Evolutionary conservation across 805 yeast species (phyloP).

Genomic region (Candida tibetensis): DNA sequence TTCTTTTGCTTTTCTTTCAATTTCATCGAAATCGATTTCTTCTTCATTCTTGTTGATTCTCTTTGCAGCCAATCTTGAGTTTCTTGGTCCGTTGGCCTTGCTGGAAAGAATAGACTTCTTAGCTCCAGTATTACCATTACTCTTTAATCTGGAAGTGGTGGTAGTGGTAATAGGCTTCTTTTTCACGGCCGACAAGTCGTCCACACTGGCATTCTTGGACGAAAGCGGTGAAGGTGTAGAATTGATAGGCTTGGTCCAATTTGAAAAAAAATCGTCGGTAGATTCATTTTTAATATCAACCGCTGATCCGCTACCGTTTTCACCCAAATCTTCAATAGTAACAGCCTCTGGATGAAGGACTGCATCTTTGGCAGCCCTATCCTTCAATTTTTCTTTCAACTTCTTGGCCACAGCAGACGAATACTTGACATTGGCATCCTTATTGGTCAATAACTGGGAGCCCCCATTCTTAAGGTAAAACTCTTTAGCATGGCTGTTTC

Average conservation of each 20-base stretch:
- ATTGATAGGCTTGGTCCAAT: conserved; percentile 80
- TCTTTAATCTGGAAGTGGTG: conserved; percentile 24
- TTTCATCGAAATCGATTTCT: conserved; percentile 56
- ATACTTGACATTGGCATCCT: conserved; percentile 74
- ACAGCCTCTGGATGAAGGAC: conserved; percentile 68
- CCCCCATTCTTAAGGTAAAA: conserved; percentile 86
- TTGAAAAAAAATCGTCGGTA: conserved; percentile 85
- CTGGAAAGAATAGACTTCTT: conserved; percentile 43
- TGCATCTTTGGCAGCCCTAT: conserved; percentile 65
- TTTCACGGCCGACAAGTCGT: conserved; percentile 23
- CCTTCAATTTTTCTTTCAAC: conserved; percentile 76
- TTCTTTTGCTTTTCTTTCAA: conserved; percentile 73
- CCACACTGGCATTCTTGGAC: conserved; percentile 37
- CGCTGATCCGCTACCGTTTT: conserved; percentile 24
- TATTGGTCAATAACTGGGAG: conserved; percentile 53
- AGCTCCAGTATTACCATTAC: conserved; percentile 22
- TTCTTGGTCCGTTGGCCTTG: conserved; percentile 51
- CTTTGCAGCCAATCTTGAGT: conserved; percentile 57
- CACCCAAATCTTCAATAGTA: conserved; percentile 53
- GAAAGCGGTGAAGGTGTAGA: conserved; percentile 51
- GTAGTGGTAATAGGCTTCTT: conserved; percentile 18
- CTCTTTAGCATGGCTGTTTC: conserved; percentile 82
- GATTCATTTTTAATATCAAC: conserved; percentile 40
- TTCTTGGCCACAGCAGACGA: conserved; percentile 74
- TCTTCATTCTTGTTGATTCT: conserved; percentile 46